phyloP scores from a whole-genome alignment of 2,329 filamentous ascomycete genomes.

The Nectriaceae sp. region DNA sequence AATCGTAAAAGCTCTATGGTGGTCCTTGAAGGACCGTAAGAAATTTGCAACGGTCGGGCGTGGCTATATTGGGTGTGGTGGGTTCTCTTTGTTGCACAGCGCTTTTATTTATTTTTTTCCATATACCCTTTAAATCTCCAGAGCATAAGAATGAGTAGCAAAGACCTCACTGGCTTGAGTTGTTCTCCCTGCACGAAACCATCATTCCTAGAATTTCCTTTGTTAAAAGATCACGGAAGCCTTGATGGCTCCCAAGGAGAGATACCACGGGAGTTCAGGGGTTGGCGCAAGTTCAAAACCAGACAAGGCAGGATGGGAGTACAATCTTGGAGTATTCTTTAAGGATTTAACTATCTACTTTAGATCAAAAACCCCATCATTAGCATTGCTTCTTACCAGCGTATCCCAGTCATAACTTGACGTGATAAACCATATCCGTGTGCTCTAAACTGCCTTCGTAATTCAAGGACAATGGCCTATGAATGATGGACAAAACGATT shows the following conservation, averaged over 20 bases:
- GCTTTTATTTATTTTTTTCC: slow-evolving; percentile 1
- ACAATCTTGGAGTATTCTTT: slow-evolving; percentile 13
- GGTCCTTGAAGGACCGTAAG: slow-evolving; percentile 45
- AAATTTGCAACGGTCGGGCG: not conserved
- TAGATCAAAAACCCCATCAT: slow-evolving; percentile 12
- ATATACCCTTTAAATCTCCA: too few species aligned
- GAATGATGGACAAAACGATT: slow-evolving; percentile 28
- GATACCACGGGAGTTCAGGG: slow-evolving; percentile 23
- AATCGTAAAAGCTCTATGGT: slow-evolving; percentile 53
- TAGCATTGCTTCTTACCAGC: slow-evolving; percentile 11
- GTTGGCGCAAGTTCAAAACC: slow-evolving; percentile 24
- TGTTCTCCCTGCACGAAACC: slow-evolving; percentile 11
- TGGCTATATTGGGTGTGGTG: not conserved
- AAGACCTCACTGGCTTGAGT: too few species aligned
- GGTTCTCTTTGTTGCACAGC: not conserved
- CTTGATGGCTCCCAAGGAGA: slow-evolving; percentile 17
- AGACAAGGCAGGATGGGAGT: slow-evolving; percentile 13
- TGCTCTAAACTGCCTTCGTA: slow-evolving; percentile 19
- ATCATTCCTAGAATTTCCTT: slow-evolving; percentile 15
- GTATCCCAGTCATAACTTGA: slow-evolving; percentile 8
- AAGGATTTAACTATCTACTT: slow-evolving; percentile 8
- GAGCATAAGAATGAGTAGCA: too few species aligned
- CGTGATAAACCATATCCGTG: slow-evolving; percentile 7
- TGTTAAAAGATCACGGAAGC: slow-evolving; percentile 13
- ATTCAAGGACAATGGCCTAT: slow-evolving; percentile 20